phyloP scores from a whole-genome alignment of 2,329 filamentous ascomycete genomes.

The Colletotrichum sp. region DNA sequence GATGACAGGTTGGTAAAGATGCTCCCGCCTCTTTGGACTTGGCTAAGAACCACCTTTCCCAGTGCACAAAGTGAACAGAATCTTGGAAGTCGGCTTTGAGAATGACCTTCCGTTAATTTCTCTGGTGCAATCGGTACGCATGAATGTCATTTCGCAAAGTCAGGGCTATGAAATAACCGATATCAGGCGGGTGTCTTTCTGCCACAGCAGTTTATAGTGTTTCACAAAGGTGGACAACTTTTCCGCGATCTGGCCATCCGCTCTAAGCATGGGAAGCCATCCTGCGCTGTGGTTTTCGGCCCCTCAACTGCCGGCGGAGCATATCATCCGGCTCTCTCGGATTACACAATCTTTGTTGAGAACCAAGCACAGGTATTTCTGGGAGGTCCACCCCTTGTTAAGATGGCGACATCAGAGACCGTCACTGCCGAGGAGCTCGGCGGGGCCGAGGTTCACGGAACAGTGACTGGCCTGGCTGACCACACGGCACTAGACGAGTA shows the following conservation, averaged over 20 bases:
- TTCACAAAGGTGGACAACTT: background rate
- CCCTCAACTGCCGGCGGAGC: background rate
- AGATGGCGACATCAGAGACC: background rate
- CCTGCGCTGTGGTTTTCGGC: background rate
- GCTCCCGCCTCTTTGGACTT: fast-evolving
- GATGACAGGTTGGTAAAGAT: background rate
- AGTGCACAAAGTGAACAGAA: background rate
- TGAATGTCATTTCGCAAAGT: fast-evolving
- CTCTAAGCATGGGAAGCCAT: background rate
- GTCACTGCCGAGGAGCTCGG: background rate
- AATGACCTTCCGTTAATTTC: background rate
- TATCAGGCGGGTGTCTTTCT: background rate
- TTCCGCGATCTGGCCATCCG: background rate
- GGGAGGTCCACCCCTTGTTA: background rate
- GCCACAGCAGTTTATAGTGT: background rate
- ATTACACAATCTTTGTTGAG: background rate
- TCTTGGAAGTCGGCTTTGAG: background rate
- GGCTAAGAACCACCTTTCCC: background rate
- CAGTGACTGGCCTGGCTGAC: background rate
- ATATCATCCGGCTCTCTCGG: background rate
- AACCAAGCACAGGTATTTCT: background rate
- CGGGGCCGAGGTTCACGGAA: background rate
- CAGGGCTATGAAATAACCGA: fast-evolving
- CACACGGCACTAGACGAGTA: background rate
- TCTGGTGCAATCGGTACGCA: background rate